phyloP scores from a whole-genome alignment of 1,284 basidiomycete genomes.

The Schizopora paradoxa region DNA sequence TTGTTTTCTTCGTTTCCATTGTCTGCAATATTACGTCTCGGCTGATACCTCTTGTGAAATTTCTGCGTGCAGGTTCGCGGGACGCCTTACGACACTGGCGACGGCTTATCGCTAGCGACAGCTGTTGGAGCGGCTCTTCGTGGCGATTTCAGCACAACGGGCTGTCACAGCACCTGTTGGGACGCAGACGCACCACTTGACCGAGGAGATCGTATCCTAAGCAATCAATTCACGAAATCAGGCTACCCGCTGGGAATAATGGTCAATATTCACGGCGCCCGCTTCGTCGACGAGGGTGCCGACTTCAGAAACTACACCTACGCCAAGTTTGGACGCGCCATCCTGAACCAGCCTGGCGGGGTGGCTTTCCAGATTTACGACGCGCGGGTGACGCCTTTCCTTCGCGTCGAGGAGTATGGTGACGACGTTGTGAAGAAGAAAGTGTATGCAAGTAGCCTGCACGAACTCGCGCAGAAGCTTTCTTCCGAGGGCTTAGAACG shows the following conservation, averaged over 20 bases:
- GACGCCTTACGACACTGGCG: slow-evolving; percentile 64
- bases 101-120: slow-evolving; percentile 49
- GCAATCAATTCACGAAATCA: slow-evolving; percentile 67
- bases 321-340: slow-evolving; percentile 56
- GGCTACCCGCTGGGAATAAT: slow-evolving; percentile 67
- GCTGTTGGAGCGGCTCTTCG: slow-evolving; percentile 47
- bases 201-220: slow-evolving; percentile 48
- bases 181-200: slow-evolving; percentile 53
- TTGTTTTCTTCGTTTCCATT: too few species aligned
- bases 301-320: slow-evolving; percentile 71
- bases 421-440: slow-evolving; percentile 52
- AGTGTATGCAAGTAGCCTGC: slow-evolving; percentile 43
- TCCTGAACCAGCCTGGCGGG: slow-evolving; percentile 51
- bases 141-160: slow-evolving; percentile 47
- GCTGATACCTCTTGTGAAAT: not conserved
- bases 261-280: slow-evolving; percentile 49
- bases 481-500: slow-evolving; percentile 40
- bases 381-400: slow-evolving; percentile 33
- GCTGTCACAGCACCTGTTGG: slow-evolving; percentile 68
- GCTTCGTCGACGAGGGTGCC: slow-evolving; percentile 67
- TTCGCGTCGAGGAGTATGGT: slow-evolving; percentile 60
- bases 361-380: slow-evolving; percentile 64
- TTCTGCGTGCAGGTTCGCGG: slow-evolving; percentile 64
- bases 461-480: slow-evolving; percentile 47
- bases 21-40: too few species aligned